A percentile compares a stretch with the other conserved stretches of the same genome.
These are phyloP conservation scores for Monotropa hypopitys DNA, from an alignment of 179 eudicot species.

Conservation along the genomic window DNA sequence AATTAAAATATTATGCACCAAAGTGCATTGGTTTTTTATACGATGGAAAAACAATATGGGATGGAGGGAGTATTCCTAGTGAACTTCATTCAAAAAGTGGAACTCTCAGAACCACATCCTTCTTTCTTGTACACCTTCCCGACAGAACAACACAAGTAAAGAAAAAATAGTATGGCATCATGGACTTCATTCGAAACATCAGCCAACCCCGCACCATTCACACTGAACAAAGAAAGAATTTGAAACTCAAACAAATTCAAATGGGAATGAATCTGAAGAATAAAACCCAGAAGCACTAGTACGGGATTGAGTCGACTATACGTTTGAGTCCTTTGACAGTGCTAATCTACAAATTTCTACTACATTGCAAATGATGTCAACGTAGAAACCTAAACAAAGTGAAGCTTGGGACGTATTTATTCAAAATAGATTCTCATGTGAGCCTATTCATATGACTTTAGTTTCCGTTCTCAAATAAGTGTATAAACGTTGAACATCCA, in stretches of 20 bases:
- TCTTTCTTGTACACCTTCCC: not conserved
- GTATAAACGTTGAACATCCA: not conserved
- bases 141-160: not conserved
- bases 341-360: not conserved
- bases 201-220: not conserved
- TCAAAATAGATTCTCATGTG: not conserved
- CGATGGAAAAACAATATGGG: not conserved
- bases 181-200: not conserved
- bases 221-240: not conserved
- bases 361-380: not conserved
- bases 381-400: not conserved
- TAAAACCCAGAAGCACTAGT: not conserved
- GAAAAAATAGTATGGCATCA: not conserved
- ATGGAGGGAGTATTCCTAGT: not conserved
- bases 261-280: not conserved
- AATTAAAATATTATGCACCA: too few species aligned
- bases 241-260: not conserved
- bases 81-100: not conserved
- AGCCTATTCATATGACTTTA: not conserved
- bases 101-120: not conserved
- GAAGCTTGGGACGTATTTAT: not conserved
- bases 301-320: not conserved
- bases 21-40: too few species aligned
- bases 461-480: not conserved
- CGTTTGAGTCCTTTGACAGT: not conserved